Evolutionary conservation across 257 asterid genomes (phyloP), one percentile per base, ranked within the genome.

Genomic region (Scutellaria minor): DNA sequence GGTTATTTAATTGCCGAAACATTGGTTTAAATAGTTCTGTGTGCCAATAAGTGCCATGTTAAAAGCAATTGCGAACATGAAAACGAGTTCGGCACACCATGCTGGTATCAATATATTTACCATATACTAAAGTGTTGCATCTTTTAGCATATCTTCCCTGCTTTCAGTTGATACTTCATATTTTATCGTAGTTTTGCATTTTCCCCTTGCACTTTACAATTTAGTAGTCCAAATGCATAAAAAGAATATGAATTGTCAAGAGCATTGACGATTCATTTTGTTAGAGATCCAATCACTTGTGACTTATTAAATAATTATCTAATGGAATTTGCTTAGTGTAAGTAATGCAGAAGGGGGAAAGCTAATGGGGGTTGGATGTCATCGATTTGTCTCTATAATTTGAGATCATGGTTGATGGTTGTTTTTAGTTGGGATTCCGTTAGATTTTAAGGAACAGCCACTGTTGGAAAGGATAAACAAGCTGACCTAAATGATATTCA

Each of bases 211-310:
- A 3, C 52, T 42, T 48, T 24, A 52, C 61, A 52, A 42, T 55
- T 67, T 60, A 58, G 73, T 41, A 24, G 69, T 24, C 20, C 47
- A 50, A 57, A 40, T 59, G 46, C 35, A 50, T 44, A 18, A 46
- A 50, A 20, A n/a, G 35, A 40, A 24, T 54, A 51, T 11, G 65
- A 68, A 12, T 45, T 55, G 31, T 59, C 40, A 40, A 51, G 15
- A 39, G 63, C 70, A 37, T 37, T 58, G 69, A 37, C 6, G 14
- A 65, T n/a, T 5, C 66, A 47, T 47, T 71, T 64, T 47, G 47
- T 20, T 42, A 15, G 55, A n/a, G 15, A 68, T 9, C 9, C 45
- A 9, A 22, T 45, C 45, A 53, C 7, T 61, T 31, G 2, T 35
- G 46, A 63, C 20, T 9, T 46, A 44, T 54, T 18, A 11, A 9